Conservation (phyloP, 352 stramenopile species). For the Pythium grandisporangium region DNA sequence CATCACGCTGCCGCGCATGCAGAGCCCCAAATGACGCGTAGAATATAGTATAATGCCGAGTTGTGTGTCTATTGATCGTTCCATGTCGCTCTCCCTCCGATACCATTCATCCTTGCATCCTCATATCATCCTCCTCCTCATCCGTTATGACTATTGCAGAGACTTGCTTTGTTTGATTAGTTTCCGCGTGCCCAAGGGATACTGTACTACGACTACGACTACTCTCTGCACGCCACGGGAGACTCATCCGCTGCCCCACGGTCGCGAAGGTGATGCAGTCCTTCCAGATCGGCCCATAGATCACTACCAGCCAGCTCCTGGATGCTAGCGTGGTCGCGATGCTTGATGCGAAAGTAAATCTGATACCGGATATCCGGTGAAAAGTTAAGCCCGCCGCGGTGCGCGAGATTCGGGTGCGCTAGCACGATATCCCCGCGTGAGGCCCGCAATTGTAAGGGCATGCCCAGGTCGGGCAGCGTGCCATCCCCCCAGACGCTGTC, state of each 20-base stretch:
- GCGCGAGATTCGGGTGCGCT: slow-evolving; percentile 61
- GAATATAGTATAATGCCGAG: too few species aligned
- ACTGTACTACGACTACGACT: too few species aligned
- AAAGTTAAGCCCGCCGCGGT: slow-evolving; percentile 75
- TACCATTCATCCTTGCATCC: too few species aligned
- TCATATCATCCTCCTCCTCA: too few species aligned
- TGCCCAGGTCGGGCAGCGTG: slow-evolving; percentile 53
- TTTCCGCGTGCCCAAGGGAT: too few species aligned
- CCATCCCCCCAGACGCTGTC: slow-evolving; percentile 75
- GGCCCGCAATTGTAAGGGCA: slow-evolving; percentile 48
- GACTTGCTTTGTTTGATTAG: too few species aligned
- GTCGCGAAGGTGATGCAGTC: slow-evolving; percentile 26
- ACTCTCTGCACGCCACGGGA: too few species aligned
- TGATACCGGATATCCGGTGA: slow-evolving; percentile 76
- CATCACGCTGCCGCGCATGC: background rate
- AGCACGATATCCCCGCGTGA: slow-evolving; percentile 55
- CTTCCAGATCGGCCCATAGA: slow-evolving; percentile 49
- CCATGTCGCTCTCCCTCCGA: too few species aligned
- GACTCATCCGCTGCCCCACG: too few species aligned
- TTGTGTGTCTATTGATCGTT: too few species aligned
- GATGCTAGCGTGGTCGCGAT: slow-evolving; percentile 33
- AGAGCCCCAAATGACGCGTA: background rate
- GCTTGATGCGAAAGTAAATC: slow-evolving; percentile 79
- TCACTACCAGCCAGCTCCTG: slow-evolving; percentile 15
- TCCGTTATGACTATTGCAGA: background rate